Evolutionary conservation across 1,139 yeast species (phyloP).

Genomic region (Candida sojae): DNA sequence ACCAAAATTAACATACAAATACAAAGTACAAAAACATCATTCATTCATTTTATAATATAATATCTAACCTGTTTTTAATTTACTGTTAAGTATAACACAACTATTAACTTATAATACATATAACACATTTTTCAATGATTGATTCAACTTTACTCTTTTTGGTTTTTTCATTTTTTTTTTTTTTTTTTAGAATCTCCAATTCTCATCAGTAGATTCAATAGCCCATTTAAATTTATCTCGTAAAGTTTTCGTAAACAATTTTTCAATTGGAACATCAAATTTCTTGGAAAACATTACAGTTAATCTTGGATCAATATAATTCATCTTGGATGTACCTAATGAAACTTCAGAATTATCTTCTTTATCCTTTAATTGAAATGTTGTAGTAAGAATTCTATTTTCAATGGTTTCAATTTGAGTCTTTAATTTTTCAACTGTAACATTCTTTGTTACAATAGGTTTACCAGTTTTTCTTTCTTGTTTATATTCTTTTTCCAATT

Average conservation of each 20-base stretch:
- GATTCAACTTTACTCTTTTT: not conserved
- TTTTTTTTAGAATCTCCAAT: conserved; percentile 70
- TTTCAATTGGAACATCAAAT: conserved; percentile 87
- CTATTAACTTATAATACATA: not conserved
- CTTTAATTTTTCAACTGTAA: conserved; percentile 71
- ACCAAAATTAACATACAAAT: not conserved
- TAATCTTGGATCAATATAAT: conserved; percentile 92
- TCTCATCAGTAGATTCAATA: conserved; percentile 81
- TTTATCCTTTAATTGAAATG: conserved; percentile 81
- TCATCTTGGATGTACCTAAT: conserved; percentile 88
- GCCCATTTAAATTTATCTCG: conserved; percentile 97
- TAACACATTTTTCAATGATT: not conserved
- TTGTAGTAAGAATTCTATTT: conserved; percentile 66
- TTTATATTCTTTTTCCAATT: conserved; percentile 52
- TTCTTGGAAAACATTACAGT: conserved; percentile 89
- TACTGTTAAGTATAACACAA: too few species aligned
- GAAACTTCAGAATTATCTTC: conserved; percentile 95
- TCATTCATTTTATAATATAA: not conserved
- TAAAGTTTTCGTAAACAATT: conserved; percentile 84
- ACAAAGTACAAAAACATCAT: not conserved
- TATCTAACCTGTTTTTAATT: not conserved
- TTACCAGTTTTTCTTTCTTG: conserved; percentile 64
- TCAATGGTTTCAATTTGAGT: conserved; percentile 75
- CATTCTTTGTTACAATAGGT: conserved; percentile 53
- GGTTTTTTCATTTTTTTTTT: not conserved